Base-by-base conservation (phyloP, 768 basidiomycete species). In the Hygrophoropsis aurantiaca region DNA sequence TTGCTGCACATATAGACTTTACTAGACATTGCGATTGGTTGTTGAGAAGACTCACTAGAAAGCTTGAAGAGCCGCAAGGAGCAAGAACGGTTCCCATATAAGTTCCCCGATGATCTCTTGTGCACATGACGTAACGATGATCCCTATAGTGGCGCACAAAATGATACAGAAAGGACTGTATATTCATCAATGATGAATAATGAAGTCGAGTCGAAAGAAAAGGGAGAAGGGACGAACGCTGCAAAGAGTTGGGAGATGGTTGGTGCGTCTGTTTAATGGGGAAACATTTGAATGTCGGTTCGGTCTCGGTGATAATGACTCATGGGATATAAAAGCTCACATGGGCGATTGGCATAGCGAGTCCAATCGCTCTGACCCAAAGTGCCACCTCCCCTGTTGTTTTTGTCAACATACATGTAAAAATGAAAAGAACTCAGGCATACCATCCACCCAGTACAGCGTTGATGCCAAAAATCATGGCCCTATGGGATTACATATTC, bases 381-480 rank as follows among this genome's bases (percentile, higher is more conserved):
- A 18, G 49, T 47, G 25, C 52, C 51, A 27, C 41, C 49, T 26
- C 42, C 52, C 43, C 34, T 48, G 26, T 43, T 30, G 13, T 30
- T 13, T 7, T 30, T 30, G 27, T 7, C 27, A 30, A 30, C 13
- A 30, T 13, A n/a, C n/a, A n/a, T 13, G 27, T 6, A 30, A 30
- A 30, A 13, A 30, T 7, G 13, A 6, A 30, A 13, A 6, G 7
- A 30, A 30, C 7, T 7, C 27, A 30, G 27, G 32, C 19, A 19
- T 11, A 49, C 53, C 53, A 51, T 25, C 40, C 26, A 24, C 53
- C 53, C 11, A 54, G 45, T 30, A 54, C 44, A 42, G 49, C 39
- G 26, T 49, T 54, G 50, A 54, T 54, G 38, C 49, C 53, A 35
- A 54, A 54, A 45, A 54, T 54, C 53, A 54, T 51, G 24, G 49